Percentiles rank a stretch among this genome's conserved stretches.
Evolutionary conservation across 352 stramenopile genomes (phyloP).

Genomic region (Phytophthora melonis): DNA sequence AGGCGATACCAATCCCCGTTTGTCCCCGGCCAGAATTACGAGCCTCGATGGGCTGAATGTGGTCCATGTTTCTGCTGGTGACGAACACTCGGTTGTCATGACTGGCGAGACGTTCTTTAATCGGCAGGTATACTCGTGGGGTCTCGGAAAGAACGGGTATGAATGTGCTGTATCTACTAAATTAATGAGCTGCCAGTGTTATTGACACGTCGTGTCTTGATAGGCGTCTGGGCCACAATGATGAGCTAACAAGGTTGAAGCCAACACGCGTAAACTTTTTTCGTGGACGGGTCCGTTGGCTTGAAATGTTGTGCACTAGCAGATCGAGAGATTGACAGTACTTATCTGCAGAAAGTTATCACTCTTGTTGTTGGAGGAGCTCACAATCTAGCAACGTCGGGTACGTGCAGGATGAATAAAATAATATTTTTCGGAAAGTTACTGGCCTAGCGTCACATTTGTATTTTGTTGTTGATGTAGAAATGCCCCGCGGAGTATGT

Average conservation of each 20-base stretch:
- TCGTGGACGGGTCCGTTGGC: conserved; percentile 51
- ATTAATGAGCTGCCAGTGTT: not conserved
- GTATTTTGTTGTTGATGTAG: conserved; percentile 25
- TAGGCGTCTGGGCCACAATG: conserved; percentile 76
- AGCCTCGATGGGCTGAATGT: conserved; percentile 66
- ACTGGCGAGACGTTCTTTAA: conserved; percentile 72
- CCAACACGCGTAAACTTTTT: conserved; percentile 81
- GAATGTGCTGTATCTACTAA: not conserved
- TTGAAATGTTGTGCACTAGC: not conserved
- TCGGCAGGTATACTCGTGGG: conserved; percentile 87
- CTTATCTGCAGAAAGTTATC: conserved; percentile 71
- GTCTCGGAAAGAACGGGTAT: conserved; percentile 70
- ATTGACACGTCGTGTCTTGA: not conserved
- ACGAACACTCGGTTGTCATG: conserved; percentile 75
- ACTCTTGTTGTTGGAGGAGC: conserved; percentile 57
- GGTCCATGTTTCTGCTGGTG: conserved; percentile 64
- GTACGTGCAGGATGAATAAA: conserved; percentile 27
- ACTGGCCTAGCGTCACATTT: not conserved
- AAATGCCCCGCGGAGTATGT: conserved; percentile 63
- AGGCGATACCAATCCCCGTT: conserved; percentile 58
- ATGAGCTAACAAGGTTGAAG: conserved; percentile 58
- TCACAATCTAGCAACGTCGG: conserved; percentile 76
- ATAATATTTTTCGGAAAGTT: not conserved
- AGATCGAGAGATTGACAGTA: not conserved
- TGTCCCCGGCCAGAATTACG: conserved; percentile 49